Evolutionary conservation across 176 grass and related monocot species (phyloP), one percentile per base, ranked within the genome.

Genomic region (Stipa capillata): DNA sequence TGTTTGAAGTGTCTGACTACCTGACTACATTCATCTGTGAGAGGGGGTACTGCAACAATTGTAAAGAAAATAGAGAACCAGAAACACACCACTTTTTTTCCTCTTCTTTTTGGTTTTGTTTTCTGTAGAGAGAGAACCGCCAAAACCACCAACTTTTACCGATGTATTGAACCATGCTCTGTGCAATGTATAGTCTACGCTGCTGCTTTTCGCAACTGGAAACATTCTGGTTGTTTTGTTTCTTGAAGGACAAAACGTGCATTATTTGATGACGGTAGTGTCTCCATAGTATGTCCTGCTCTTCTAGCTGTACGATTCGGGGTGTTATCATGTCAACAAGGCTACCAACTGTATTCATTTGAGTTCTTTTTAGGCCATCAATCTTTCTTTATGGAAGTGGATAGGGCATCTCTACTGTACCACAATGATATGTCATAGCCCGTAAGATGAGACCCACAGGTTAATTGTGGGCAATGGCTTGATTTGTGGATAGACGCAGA

Each of bases 31-130:
- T 32, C 33, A 84, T 69, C 81, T 75, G n/a, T n/a, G 40, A 69
- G 50, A 29, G 58, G 29, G 70, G 52, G 43, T 69, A 79, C 56
- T 85, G 72, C 47, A 89, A 52, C 82, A 72, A 77, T 34, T 89
- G 87, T 89, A 85, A 85, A 85, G 87, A 81, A 76, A 85, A 81
- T 81, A 89, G 70, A 77, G 56, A 81, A 62, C 47, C 28, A 50
- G 77, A 71, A 81, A 65, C 53, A 65, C 54, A 33, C 29, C n/a
- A n/a, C n/a, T n/a, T 52, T 82, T 10, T 5, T 16, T 14, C 25
- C 2, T 17, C 47, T 61, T 55, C 49, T n/a, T 51, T 67, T 64
- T 48, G 52, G 12, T 80, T 69, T 69, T 53, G 29, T 74, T 69
- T 79, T 34, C n/a, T 56, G 36, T 77, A 44, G 47, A 85, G 40